Percentiles rank a stretch among this genome's conserved stretches.
Conservation (phyloP, 139 green algal species). For the Tetraselmis chui region DNA sequence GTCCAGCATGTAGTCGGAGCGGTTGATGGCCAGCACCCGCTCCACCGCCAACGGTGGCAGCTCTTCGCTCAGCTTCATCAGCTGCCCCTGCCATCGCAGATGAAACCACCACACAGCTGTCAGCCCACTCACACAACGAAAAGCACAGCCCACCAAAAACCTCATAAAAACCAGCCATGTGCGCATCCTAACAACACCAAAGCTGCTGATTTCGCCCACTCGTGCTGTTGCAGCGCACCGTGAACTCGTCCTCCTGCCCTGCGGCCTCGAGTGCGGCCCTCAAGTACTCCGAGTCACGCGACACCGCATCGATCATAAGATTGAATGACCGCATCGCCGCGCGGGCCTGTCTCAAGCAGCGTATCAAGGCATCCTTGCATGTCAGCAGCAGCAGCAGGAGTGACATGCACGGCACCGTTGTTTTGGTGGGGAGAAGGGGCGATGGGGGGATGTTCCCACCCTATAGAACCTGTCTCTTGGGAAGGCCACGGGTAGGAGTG, state of each 20-base stretch:
- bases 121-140: no score
- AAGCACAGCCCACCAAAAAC: no score
- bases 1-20: conserved; percentile 98
- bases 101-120: no score
- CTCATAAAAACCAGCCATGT: no score
- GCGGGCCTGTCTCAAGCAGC: conserved; percentile 45
- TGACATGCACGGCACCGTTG: no score
- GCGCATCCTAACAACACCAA: no score
- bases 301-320: conserved; percentile 69
- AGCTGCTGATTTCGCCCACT: no score
- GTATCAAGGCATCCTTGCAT: no score
- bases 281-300: conserved; percentile 69
- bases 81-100: conserved; percentile 16
- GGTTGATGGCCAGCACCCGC: conserved; percentile 72
- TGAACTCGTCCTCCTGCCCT: conserved; percentile 80
- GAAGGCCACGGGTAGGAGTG: conserved; percentile 77
- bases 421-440: no score
- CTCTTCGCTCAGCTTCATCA: conserved; percentile 37
- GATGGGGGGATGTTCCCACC: no score
- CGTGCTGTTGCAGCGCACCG: no score
- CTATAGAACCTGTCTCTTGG: conserved; percentile 53
- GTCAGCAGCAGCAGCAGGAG: no score
- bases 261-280: conserved; percentile 47
- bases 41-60: conserved; percentile 11
- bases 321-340: conserved; percentile 71